These are phyloP conservation scores for Toxoplasma gondii DNA, from an alignment of 169 alveolate species.

Conservation along the genomic window DNA sequence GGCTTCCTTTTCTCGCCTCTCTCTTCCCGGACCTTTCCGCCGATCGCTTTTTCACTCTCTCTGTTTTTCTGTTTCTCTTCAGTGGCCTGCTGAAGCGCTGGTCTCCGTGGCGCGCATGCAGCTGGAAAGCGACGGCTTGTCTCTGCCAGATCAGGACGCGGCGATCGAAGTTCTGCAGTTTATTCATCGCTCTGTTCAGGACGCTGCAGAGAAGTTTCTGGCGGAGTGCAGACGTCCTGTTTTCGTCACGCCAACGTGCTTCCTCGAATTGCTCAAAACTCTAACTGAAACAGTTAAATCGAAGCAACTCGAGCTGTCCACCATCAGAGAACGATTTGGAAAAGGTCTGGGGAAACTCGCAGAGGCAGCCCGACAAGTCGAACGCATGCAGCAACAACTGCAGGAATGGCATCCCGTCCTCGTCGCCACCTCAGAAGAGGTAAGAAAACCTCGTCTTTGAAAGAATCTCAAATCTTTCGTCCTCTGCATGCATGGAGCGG, in stretches of 20 bases:
- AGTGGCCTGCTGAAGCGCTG: conserved; percentile 93
- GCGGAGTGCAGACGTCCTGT: conserved; percentile 88
- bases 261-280: conserved; percentile 89
- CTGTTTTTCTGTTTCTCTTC: not conserved
- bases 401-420: conserved; percentile 91
- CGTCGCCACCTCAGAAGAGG: conserved; percentile 89
- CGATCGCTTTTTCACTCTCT: not conserved
- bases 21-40: not conserved
- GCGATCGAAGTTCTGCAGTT: conserved; percentile 87
- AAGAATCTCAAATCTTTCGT: not conserved
- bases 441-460: not conserved
- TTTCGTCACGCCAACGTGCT: conserved; percentile 94
- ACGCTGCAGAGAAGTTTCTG: conserved; percentile 80
- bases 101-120: conserved; percentile 69
- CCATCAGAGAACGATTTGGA: conserved; percentile 82
- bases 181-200: conserved; percentile 92
- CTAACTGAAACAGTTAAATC: conserved; percentile 72
- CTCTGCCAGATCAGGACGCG: conserved; percentile 74
- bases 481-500: not conserved
- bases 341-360: conserved; percentile 89
- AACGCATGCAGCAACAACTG: conserved; percentile 83
- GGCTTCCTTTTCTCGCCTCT: not conserved
- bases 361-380: conserved; percentile 89
- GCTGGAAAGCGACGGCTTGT: conserved; percentile 58
- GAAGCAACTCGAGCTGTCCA: conserved; percentile 83